These are phyloP conservation scores for Macrotyloma uniflorum DNA, from an alignment of 306 rosid species.

Conservation along the genomic window DNA sequence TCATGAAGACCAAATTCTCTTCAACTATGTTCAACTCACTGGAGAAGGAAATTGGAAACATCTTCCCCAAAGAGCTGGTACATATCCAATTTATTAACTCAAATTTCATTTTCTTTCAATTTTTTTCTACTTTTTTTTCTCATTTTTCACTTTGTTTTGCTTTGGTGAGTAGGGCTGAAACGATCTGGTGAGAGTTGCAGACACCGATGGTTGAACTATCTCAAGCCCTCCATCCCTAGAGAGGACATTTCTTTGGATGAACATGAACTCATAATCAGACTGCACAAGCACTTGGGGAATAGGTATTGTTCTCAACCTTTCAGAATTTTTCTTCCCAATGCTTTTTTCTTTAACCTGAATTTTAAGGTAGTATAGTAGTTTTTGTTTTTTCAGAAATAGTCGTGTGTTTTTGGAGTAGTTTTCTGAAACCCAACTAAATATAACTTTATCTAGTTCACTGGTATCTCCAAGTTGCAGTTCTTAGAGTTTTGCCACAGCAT, in stretches of 20 bases:
- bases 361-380: background rate
- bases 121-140: background rate
- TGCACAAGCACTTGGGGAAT: conserved; percentile 47
- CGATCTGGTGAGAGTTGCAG: conserved; percentile 50
- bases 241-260: conserved; percentile 48
- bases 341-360: background rate
- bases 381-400: background rate
- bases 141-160: background rate
- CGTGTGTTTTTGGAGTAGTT: background rate
- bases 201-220: conserved; percentile 49
- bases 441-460: background rate
- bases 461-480: background rate
- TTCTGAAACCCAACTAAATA: background rate
- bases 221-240: conserved; percentile 40
- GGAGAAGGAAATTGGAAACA: conserved; percentile 52
- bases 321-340: background rate
- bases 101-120: background rate
- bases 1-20: conserved; percentile 47
- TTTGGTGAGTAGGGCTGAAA: conserved; percentile 13
- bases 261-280: conserved; percentile 36
- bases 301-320: conserved; percentile 25
- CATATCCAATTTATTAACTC: background rate
- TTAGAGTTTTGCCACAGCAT: background rate
- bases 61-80: conserved; percentile 47
- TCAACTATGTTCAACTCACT: conserved; percentile 22